Base-by-base conservation (phyloP, 2,329 filamentous ascomycete species). In the Colletotrichum sp. region DNA sequence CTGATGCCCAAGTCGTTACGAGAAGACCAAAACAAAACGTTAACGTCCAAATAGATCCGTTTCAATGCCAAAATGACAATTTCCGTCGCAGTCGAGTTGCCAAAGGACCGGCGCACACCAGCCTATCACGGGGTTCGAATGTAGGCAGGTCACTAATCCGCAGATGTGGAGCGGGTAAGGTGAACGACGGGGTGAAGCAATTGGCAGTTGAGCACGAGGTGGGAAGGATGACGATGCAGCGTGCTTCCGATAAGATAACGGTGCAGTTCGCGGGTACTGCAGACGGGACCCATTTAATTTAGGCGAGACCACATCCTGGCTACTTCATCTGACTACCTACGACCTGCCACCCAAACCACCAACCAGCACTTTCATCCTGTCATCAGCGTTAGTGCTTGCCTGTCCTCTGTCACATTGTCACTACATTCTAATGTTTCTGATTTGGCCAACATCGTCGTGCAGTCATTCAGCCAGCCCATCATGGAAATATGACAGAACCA, bases 231-330 rank as follows among this genome's bases (percentile, higher is more conserved):
- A 75, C 71, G 65, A 66, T 65, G 26, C 34, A 68, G 68, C 44
- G 28, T 30, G 59, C 28, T 63, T 49, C 63, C 63, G 73, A 75
- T 75, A 72, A 75, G 73, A 75, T 75, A 75, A 75, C 55, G 28
- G 28, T 30, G 28, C 28, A 8, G 21, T 12, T 39, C 30, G 18
- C 21, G 30, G 39, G 24, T 69, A 21, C 44, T 15, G 21, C 26
- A 24, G 26, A 30, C 55, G 26, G 26, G 71, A 26, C 59, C 67
- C 39, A 65, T 34, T 71, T 57, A 63, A 73, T 60, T 73, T 71
- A 71, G 62, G 71, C 71, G 71, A 74, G 71, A 10, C 49, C 15
- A 26, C 32, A 36, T 60, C 52, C 70, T 36, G 68, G 49, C 52
- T n/a, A 7, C 16, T 52, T 34, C 69, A 57, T 71, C 24, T 28